Conservation (phyloP, 108 stramenopile species). For the Chaetoceros muelleri region DNA sequence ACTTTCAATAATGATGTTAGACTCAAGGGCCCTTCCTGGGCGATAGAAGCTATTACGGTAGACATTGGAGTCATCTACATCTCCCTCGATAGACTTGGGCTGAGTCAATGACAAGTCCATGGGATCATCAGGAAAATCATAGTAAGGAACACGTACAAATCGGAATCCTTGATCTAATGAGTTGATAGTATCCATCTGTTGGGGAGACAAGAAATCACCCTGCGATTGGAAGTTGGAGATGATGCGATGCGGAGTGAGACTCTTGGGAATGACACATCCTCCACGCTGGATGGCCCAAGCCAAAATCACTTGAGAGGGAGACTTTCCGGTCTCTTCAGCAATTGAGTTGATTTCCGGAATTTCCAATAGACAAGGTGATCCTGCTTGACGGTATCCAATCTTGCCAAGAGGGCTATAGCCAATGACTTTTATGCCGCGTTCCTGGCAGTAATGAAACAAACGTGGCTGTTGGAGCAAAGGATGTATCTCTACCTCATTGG, state of each 20-base stretch:
- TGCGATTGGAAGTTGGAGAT: too few relatives aligned
- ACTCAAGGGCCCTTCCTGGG: slow-evolving; percentile 14
- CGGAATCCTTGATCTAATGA: not conserved
- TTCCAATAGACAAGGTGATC: slow-evolving; percentile 36
- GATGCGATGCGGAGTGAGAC: slow-evolving; percentile 26
- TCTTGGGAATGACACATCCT: slow-evolving; percentile 48
- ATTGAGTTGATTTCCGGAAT: slow-evolving; percentile 40
- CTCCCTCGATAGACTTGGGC: slow-evolving; percentile 12
- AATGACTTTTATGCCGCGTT: slow-evolving; percentile 53
- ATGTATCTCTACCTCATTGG: slow-evolving; percentile 87
- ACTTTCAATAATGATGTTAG: slow-evolving; percentile 20
- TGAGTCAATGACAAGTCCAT: slow-evolving; percentile 6
- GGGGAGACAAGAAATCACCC: too few relatives aligned
- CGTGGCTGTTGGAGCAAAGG: slow-evolving; percentile 69
- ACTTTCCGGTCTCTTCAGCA: slow-evolving; percentile 26
- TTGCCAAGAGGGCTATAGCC: slow-evolving; percentile 80
- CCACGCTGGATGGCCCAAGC: slow-evolving; percentile 67
- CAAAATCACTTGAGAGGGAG: slow-evolving; percentile 49
- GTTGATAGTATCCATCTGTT: not conserved
- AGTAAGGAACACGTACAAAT: not conserved
- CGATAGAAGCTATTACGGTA: slow-evolving; percentile 21
- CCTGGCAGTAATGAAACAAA: slow-evolving; percentile 57
- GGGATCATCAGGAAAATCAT: slow-evolving; percentile 2
- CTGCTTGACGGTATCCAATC: slow-evolving; percentile 45
- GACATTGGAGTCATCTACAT: slow-evolving; percentile 14